These are phyloP conservation scores for Hyphodiscus hymeniophilus DNA, from an alignment of 495 filamentous ascomycete genomes.

Conservation along the genomic window DNA sequence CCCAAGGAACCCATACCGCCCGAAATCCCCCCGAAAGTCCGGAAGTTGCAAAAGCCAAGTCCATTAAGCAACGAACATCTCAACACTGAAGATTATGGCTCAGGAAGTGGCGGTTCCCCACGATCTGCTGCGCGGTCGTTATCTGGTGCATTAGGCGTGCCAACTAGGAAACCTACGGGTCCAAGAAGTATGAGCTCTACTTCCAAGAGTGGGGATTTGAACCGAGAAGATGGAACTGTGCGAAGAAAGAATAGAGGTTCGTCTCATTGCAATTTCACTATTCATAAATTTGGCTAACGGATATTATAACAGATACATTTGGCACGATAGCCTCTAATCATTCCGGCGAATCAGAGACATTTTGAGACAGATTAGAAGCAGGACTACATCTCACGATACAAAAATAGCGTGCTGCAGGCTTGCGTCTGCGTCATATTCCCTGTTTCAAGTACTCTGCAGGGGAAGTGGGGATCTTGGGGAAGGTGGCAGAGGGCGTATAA, in stretches of 20 bases:
- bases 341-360: slow-evolving; percentile 45
- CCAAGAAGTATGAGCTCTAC: slow-evolving; percentile 24
- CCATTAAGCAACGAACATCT: slow-evolving; percentile 23
- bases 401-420: slow-evolving; percentile 6
- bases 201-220: slow-evolving; percentile 32
- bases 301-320: slow-evolving; percentile 52
- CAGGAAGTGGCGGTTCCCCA: slow-evolving; percentile 16
- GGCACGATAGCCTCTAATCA: slow-evolving; percentile 32
- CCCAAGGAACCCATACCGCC: slow-evolving; percentile 41
- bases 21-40: slow-evolving; percentile 18
- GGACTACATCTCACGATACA: slow-evolving; percentile 14
- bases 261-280: slow-evolving; percentile 3
- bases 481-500: not conserved
- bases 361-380: slow-evolving; percentile 26
- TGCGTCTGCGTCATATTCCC: not conserved
- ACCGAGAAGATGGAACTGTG: slow-evolving; percentile 37
- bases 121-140: slow-evolving; percentile 16
- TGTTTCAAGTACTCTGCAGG: not conserved
- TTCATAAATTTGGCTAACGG: too few species aligned
- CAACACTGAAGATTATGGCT: slow-evolving; percentile 4
- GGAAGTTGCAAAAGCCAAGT: slow-evolving; percentile 23
- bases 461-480: not conserved
- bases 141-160: slow-evolving; percentile 17
- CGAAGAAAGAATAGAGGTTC: slow-evolving; percentile 43
- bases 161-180: slow-evolving; percentile 23